These are phyloP conservation scores for Tilletia indica DNA, from an alignment of 1,284 basidiomycete genomes.

Conservation along the genomic window DNA sequence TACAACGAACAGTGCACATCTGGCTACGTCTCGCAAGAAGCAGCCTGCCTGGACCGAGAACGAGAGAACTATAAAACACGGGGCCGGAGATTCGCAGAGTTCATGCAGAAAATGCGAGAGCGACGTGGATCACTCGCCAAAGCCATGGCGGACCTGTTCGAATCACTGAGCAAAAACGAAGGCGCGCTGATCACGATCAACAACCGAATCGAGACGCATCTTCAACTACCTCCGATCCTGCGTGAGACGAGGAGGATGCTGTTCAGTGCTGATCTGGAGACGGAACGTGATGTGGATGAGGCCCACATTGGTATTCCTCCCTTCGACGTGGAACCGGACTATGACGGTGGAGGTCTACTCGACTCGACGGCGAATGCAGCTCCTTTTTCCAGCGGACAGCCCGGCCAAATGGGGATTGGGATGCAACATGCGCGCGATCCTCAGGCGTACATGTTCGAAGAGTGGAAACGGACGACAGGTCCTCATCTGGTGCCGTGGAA, in stretches of 20 bases:
- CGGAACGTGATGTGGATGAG: slow-evolving; percentile 45
- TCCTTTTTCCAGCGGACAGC: no score
- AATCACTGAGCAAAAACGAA: background rate
- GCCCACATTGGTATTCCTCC: slow-evolving; percentile 27
- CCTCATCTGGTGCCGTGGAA: slow-evolving; percentile 87
- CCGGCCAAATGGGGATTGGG: no score
- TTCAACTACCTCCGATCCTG: slow-evolving; percentile 51
- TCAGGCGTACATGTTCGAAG: slow-evolving; percentile 29
- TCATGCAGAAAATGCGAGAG: slow-evolving; percentile 8
- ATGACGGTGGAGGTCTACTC: no score
- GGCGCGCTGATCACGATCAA: slow-evolving; percentile 48
- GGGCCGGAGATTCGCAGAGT: slow-evolving; percentile 24
- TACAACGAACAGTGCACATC: slow-evolving; percentile 44
- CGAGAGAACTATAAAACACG: slow-evolving; percentile 44
- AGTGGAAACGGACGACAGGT: slow-evolving; percentile 57
- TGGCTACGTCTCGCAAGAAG: slow-evolving; percentile 41
- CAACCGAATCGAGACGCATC: slow-evolving; percentile 43
- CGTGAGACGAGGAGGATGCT: slow-evolving; percentile 33
- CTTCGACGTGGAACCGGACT: background rate
- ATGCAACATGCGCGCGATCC: slow-evolving; percentile 2
- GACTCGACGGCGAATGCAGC: no score
- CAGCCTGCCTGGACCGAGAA: slow-evolving; percentile 37
- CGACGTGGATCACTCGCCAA: slow-evolving; percentile 2
- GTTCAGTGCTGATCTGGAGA: slow-evolving; percentile 44
- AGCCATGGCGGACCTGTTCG: slow-evolving; percentile 16